Conservation (phyloP, 345 rosid genomes). For the Eucalyptus virginea region DNA sequence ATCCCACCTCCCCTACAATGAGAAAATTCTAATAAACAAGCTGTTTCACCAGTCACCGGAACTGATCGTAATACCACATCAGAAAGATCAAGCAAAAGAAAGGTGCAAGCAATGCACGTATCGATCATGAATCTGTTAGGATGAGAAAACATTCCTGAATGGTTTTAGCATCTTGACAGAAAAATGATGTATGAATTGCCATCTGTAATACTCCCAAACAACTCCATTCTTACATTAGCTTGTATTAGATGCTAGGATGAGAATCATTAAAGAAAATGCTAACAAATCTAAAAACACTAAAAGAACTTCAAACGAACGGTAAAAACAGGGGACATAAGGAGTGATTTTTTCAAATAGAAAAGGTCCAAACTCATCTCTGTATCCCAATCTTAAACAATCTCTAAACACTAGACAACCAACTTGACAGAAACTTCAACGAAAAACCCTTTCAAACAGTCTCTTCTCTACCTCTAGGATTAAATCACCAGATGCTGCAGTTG, state of each 20-base stretch:
- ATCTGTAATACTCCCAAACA: not conserved
- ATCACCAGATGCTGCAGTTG: not conserved
- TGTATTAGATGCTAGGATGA: not conserved
- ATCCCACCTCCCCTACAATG: not conserved
- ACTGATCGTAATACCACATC: not conserved
- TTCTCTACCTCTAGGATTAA: not conserved
- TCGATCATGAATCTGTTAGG: not conserved
- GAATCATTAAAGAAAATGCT: not conserved
- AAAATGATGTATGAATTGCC: not conserved
- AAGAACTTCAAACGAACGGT: not conserved
- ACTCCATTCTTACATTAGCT: not conserved
- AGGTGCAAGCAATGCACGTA: not conserved
- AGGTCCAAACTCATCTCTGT: not conserved
- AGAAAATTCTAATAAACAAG: not conserved
- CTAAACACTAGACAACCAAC: not conserved
- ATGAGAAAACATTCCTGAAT: not conserved
- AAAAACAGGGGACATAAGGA: not conserved
- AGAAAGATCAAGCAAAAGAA: not conserved
- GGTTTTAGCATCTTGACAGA: not conserved
- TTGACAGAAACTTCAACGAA: not conserved
- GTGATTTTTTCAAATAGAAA: not conserved
- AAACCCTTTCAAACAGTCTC: not conserved
- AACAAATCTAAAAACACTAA: not conserved
- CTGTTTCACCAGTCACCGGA: not conserved
- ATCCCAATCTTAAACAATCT: not conserved